phyloP scores from a whole-genome alignment of 768 basidiomycete genomes.

The Chalciporus chontae region DNA sequence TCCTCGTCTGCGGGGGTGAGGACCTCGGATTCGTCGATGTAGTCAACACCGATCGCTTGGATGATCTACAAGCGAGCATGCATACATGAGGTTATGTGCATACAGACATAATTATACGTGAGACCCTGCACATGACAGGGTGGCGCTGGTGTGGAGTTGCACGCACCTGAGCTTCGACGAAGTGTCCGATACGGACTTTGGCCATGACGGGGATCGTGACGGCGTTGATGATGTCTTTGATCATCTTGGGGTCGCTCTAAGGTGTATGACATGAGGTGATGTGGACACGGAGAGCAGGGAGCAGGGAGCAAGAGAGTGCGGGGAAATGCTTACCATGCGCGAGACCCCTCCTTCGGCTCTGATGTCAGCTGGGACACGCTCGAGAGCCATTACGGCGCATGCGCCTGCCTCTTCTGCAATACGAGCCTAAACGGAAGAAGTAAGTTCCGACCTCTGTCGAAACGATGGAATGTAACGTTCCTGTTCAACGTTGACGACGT shows the following conservation, averaged over 20 bases:
- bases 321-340: slow-evolving; percentile 68
- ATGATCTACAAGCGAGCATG: slow-evolving; percentile 59
- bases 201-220: slow-evolving; percentile 98
- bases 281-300: neutral
- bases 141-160: neutral
- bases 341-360: slow-evolving; percentile 90
- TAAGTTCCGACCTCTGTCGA: slow-evolving; percentile 5
- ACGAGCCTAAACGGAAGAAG: slow-evolving; percentile 56
- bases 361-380: slow-evolving; percentile 95
- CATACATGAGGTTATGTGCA: neutral
- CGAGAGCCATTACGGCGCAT: slow-evolving; percentile 96
- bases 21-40: slow-evolving; percentile 94
- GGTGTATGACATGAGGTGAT: neutral
- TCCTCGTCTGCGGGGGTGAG: slow-evolving; percentile 95
- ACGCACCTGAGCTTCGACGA: slow-evolving; percentile 89
- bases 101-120: neutral
- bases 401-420: slow-evolving; percentile 98
- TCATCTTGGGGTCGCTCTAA: slow-evolving; percentile 92
- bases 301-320: neutral
- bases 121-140: neutral
- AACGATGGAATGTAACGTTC: slow-evolving; percentile 12
- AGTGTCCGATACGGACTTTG: slow-evolving; percentile 94
- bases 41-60: slow-evolving; percentile 92
- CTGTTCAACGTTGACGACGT: slow-evolving; percentile 81
- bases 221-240: slow-evolving; percentile 91